Base-by-base conservation (phyloP, 2,329 filamentous ascomycete genomes). In the Xylariales sp. region DNA sequence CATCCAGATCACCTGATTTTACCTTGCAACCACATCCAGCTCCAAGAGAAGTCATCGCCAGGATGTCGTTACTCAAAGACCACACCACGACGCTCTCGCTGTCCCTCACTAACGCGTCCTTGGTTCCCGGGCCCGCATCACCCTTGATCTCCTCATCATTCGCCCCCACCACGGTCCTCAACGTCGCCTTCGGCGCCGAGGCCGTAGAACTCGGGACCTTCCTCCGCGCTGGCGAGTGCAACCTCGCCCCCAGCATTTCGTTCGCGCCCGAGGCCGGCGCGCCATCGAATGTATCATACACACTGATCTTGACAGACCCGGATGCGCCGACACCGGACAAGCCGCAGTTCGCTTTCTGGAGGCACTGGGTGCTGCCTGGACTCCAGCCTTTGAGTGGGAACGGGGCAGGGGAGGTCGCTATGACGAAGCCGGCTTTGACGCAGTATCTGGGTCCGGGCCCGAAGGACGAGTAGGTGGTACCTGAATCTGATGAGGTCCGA, bases 271-370 rank as follows among this genome's bases (percentile, higher is more conserved):
- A 69, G 53, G 21, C 44, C 4, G 55, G 51, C n/a, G 51, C 52
- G 3, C 45, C 53, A 1, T 45, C 52, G 7, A 54, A 52, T 20
- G 49, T 58, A 1, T 61, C 59, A 1, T 77, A 73, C 54, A 63
- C 66, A 25, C 58, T 76, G 38, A 57, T 77, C 47, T 60, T 78
- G 29, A 61, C 75, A 16, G 74, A 77, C 42, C 73, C 73, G 0
- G 74, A 77, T 44, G 74, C 73, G 15, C 74, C 74, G 0, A 76
- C 72, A 0, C 74, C 74, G 0, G 69, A 73, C 25, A 69, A 77
- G 38, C 72, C 71, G 5, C 75, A 71, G 50, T 76, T 73, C 50
- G 69, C 71, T 0, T 76, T 71, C 50, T 77, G 73, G 72, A 61
- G 73, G 15, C 74, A 78, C 49, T 77, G 71, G 70, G 62, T 78